Base-by-base conservation (phyloP, 1,139 yeast genomes). In the Debaryomyces udenii region DNA sequence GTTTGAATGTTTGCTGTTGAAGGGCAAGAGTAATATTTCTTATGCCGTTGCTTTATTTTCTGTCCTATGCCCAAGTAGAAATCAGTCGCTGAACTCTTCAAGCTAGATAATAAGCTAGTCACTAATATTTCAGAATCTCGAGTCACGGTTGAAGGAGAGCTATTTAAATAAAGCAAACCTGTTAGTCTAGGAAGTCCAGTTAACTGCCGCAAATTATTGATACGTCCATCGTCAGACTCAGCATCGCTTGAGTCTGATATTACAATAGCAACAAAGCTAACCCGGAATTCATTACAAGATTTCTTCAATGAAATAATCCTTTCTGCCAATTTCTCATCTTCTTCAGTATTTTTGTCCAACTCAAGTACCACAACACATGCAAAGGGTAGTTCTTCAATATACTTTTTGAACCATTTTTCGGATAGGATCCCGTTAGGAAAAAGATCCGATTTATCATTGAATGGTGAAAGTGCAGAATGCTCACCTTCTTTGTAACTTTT, bases 361-460 rank as follows among this genome's bases (percentile, higher is more conserved):
- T 48, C 44, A 20, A 55, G 48, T 0, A 55, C 47, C 27, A 57
- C 52, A 3, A 72, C 51, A 27, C 59, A 49, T 5, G 63, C 70
- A 56, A 68, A 70, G 2, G 78, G 77, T n/a, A 64, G 39, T 9
- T 53, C 46, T 3, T 52, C 34, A 6, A 50, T 45, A 45, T 72
- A 73, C 49, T 70, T 71, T 22, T 45, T 43, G 38, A 73, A 61
- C 78, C 78, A 73, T 23, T 52, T 47, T 1, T 47, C 46, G 7
- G 68, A 60, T 7, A 73, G 48, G 6, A 73, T 62, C 1, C 78
- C 78, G 45, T 73, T 71, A 27, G 78, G 78, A 38, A 62, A 73
- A 34, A 73, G 49, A 31, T 62, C 69, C 0, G 76, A 70, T 5
- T 53, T 39, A 3, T 56, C 46, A 42, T 69, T 61, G 52, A 72